Evolutionary conservation across 1,139 yeast species (phyloP), one percentile per base, ranked within the genome.

Genomic region (Sugiyamaella neomexicana): DNA sequence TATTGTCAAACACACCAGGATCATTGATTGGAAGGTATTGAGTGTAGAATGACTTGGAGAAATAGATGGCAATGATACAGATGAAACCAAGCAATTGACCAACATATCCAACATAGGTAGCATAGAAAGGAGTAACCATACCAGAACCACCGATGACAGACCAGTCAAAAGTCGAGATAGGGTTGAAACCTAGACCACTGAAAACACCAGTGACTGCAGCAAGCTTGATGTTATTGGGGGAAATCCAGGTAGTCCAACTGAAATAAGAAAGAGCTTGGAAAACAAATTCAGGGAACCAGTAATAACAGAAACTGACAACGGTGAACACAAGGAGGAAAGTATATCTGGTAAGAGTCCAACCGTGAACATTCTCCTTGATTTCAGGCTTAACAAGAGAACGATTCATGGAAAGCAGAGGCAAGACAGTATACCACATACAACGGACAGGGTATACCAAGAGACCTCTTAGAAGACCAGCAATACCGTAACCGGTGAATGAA

Each of bases 241-340:
- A 70, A 52, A 82, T 80, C 87, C 87, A 83, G 6, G 83, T 78
- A 65, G 79, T 75, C 86, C 86, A 82, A 63, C 79, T 80, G 72
- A 82, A 82, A n/a, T 71, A 68, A 0, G 80, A 75, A 7, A 81
- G 65, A 1, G 82, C 82, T 45, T 68, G 66, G 64, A 80, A 79
- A 2, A 81, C 58, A 58, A 75, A 80, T 54, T 74, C 72, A 15
- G 87, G 87, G 39, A 82, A 50, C 85, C 86, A 83, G 62, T 73
- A 78, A 69, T 78, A 82, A 17, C 71, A 43, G 61, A 81, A 80
- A 61, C 80, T 75, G 27, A 64, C 66, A 10, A 55, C 53, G 52
- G 75, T 68, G 6, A 67, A 57, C 23, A 72, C 46, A 55, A 75
- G 72, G 68, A 82, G 81, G 62, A 78, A 70, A 15, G 66, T 66